Evolutionary conservation across 805 yeast genomes (phyloP).

Genomic region (Candida maris): DNA sequence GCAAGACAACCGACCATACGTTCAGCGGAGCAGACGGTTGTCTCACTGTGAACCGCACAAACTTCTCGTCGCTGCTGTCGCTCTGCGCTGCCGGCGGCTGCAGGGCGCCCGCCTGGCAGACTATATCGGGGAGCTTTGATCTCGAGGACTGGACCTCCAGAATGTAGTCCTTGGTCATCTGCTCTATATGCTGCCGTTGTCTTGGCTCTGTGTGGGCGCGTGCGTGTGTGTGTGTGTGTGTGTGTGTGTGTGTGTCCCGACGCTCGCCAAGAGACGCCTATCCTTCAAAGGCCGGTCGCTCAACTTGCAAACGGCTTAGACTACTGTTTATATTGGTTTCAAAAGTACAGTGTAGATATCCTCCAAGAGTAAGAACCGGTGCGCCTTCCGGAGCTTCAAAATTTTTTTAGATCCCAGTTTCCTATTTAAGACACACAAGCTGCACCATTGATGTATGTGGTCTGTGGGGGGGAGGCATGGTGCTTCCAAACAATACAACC

Average conservation of each 20-base stretch:
- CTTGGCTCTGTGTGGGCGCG: too few relatives aligned
- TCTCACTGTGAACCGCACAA: slow-evolving; percentile 19
- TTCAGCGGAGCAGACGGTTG: slow-evolving; percentile 5
- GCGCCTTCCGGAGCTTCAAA: neutral
- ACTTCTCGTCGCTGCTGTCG: slow-evolving; percentile 10
- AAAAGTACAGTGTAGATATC: too few relatives aligned
- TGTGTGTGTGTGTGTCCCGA: too few relatives aligned
- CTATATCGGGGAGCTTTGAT: slow-evolving; percentile 14
- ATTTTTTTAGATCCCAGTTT: neutral
- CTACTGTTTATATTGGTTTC: too few relatives aligned
- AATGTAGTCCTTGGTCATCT: slow-evolving; percentile 25
- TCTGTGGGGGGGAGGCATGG: neutral
- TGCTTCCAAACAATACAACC: neutral
- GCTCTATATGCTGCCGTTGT: too few relatives aligned
- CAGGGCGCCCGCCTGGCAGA: slow-evolving; percentile 14
- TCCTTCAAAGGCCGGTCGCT: too few relatives aligned
- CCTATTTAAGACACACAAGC: neutral
- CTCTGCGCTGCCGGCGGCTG: slow-evolving; percentile 1
- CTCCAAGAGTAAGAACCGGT: slow-evolving; percentile 3
- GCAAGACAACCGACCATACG: neutral
- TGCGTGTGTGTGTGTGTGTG: too few relatives aligned
- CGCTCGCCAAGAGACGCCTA: too few relatives aligned
- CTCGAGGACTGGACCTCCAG: slow-evolving; percentile 27
- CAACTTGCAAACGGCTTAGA: too few relatives aligned
- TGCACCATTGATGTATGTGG: too few relatives aligned